phyloP scores from a whole-genome alignment of 768 basidiomycete genomes.

The Calocybe cyanea region DNA sequence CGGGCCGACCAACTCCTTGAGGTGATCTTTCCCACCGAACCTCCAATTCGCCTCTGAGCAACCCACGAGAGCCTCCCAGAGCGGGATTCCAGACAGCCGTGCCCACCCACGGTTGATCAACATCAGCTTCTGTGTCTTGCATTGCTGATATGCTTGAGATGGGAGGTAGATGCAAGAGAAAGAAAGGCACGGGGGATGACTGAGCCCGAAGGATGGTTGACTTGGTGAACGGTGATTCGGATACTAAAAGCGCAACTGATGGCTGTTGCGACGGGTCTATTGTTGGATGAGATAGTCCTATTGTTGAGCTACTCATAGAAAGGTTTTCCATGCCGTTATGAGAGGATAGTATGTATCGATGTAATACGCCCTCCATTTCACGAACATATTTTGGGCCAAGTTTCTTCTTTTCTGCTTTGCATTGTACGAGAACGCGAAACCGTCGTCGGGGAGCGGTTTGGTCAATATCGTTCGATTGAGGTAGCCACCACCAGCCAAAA shows the following conservation, averaged over 20 bases:
- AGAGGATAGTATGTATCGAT: conserved; percentile 35
- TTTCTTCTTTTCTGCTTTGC: conserved; percentile 88
- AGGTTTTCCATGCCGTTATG: neutral
- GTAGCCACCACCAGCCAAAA: conserved; percentile 93
- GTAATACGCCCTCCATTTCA: conserved; percentile 88
- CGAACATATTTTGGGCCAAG: conserved; percentile 76
- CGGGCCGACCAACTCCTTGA: conserved; percentile 33
- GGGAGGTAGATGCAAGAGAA: conserved; percentile 74
- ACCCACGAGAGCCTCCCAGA: conserved; percentile 46
- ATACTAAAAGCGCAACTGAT: conserved; percentile 72
- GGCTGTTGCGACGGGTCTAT: conserved; percentile 22
- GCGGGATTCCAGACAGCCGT: conserved; percentile 69
- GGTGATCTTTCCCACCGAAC: conserved; percentile 59
- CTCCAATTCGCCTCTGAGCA: conserved; percentile 60
- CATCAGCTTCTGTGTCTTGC: conserved; percentile 2
- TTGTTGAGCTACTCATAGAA: neutral
- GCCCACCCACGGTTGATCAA: conserved; percentile 29
- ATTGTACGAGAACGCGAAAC: conserved; percentile 79
- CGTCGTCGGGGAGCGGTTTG: conserved; percentile 35
- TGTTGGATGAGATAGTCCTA: neutral
- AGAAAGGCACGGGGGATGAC: conserved; percentile 73
- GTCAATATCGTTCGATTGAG: conserved; percentile 21
- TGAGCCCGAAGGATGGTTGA: conserved; percentile 65
- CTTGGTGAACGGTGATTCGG: conserved; percentile 77
- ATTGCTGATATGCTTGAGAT: conserved; percentile 8